Conservation (phyloP, 805 yeast species). For the Saccharomycopsis lassenensis region DNA sequence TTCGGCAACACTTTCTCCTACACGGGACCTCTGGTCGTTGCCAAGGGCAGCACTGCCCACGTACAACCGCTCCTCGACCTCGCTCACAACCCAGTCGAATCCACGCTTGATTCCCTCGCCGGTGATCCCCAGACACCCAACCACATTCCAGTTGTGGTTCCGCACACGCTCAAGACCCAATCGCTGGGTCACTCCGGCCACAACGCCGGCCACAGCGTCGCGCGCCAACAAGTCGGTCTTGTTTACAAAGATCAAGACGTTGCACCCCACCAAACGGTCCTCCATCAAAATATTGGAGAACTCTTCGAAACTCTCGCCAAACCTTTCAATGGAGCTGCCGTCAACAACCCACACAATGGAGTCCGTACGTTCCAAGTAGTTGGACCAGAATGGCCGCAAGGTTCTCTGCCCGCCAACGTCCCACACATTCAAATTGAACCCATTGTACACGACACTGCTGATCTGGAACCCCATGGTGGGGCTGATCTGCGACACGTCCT, state of each 20-base stretch:
- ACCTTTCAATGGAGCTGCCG: slow-evolving; percentile 43
- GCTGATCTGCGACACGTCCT: slow-evolving; percentile 44
- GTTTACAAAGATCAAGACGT: slow-evolving; percentile 59
- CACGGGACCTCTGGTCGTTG: no score
- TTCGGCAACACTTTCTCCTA: no score
- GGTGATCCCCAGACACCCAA: slow-evolving; percentile 40
- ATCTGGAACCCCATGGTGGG: slow-evolving; percentile 93
- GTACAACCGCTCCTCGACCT: slow-evolving; percentile 31
- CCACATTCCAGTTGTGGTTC: slow-evolving; percentile 31
- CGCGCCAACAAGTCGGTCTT: slow-evolving; percentile 51
- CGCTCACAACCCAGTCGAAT: slow-evolving; percentile 33
- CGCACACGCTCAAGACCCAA: slow-evolving; percentile 26
- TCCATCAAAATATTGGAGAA: slow-evolving; percentile 50
- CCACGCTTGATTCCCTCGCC: slow-evolving; percentile 31
- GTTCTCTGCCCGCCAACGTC: slow-evolving; percentile 88
- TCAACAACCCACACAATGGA: slow-evolving; percentile 83
- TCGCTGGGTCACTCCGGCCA: slow-evolving; percentile 9
- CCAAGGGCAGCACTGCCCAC: no score
- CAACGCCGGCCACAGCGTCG: slow-evolving; percentile 14
- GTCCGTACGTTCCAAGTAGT: slow-evolving; percentile 78
- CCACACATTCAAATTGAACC: slow-evolving; percentile 54
- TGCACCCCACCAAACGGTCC: slow-evolving; percentile 60
- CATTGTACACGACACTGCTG: slow-evolving; percentile 37
- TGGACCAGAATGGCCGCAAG: slow-evolving; percentile 83
- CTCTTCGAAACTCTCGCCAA: slow-evolving; percentile 56